Evolutionary conservation across 163 green algal species (phyloP).

Genomic region (Volvox carteri): DNA sequence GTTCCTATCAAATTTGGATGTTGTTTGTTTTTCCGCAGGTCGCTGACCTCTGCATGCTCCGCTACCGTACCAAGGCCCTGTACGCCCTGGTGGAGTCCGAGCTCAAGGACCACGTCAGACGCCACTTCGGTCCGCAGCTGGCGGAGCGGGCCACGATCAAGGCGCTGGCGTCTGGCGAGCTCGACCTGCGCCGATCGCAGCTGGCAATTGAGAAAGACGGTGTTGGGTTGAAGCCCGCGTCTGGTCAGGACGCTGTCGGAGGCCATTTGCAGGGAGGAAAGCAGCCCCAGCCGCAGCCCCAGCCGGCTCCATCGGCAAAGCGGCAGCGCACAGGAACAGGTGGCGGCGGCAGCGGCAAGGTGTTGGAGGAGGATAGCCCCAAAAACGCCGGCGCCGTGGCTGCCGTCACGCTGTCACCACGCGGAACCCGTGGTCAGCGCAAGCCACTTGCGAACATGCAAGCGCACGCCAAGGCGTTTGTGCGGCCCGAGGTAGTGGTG

Average conservation of each 20-base stretch:
- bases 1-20: no score
- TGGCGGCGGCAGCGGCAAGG: not conserved
- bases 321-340: not conserved
- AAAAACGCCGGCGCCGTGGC: no score
- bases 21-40: not conserved
- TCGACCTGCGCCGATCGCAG: not conserved
- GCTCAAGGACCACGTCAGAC: constrained; percentile 17
- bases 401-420: no score
- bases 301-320: no score
- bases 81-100: not conserved
- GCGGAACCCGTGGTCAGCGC: no score
- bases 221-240: no score
- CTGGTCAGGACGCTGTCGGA: no score
- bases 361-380: not conserved
- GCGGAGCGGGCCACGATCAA: constrained; percentile 14
- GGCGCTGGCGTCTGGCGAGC: not conserved
- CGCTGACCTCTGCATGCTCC: not conserved
- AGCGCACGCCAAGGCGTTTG: constrained; percentile 36
- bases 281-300: not conserved
- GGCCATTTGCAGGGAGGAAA: not conserved
- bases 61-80: constrained; percentile 2
- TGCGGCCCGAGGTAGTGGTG: not conserved
- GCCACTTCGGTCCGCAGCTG: constrained; percentile 1
- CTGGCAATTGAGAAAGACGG: no score
- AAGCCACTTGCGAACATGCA: not conserved